Conservation (phyloP, 2,329 filamentous ascomycete species). For the Chaetothyriales sp. region DNA sequence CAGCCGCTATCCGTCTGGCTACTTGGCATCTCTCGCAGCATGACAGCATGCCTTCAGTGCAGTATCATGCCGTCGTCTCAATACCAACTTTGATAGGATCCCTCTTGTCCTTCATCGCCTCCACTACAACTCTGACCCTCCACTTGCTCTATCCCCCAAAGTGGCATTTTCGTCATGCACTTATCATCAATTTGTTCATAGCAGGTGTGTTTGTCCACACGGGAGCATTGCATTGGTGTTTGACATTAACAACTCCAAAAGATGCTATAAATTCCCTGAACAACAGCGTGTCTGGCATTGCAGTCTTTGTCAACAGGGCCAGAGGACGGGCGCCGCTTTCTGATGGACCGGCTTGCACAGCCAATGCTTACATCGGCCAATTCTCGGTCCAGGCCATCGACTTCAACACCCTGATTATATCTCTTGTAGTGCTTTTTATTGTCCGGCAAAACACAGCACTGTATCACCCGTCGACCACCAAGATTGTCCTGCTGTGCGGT, state of each 20-base stretch:
- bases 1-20: neutral
- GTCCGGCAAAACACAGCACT: constrained; percentile 15
- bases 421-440: constrained; percentile 3
- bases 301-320: constrained; percentile 20
- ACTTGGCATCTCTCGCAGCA: neutral
- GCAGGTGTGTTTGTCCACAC: constrained; percentile 6
- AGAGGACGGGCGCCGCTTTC: constrained; percentile 7
- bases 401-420: constrained; percentile 8
- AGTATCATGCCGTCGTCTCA: constrained; percentile 4
- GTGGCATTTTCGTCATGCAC: constrained; percentile 14
- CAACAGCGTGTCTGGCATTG: constrained; percentile 29
- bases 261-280: constrained; percentile 30
- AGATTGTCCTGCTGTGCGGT: neutral
- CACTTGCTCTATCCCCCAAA: constrained; percentile 13
- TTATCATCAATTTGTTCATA: constrained; percentile 13
- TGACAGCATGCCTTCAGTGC: neutral
- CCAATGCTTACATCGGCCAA: constrained; percentile 33
- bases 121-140: constrained; percentile 4
- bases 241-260: constrained; percentile 21
- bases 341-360: constrained; percentile 23
- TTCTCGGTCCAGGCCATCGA: constrained; percentile 32
- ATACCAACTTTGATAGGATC: constrained; percentile 13
- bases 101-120: constrained; percentile 10
- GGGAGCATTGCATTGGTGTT: constrained; percentile 5
- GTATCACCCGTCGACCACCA: constrained; percentile 5